Conservation (phyloP, 2,329 filamentous ascomycete genomes). For the Stagonosporopsis vannaccii region DNA sequence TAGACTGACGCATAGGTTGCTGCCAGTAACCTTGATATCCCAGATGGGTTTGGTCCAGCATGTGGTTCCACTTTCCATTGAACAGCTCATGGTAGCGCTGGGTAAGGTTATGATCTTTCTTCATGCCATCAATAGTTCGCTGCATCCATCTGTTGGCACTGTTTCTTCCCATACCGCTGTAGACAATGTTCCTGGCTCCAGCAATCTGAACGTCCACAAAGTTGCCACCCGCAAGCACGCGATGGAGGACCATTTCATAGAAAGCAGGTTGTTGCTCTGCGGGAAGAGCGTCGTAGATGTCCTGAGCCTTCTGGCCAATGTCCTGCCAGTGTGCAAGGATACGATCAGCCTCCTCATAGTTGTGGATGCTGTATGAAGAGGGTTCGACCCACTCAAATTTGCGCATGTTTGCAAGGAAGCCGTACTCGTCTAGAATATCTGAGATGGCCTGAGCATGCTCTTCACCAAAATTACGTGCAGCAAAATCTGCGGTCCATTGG, state of each 20-base stretch:
- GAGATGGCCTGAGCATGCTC: constrained; percentile 59
- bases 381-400: constrained; percentile 70
- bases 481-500: constrained; percentile 65
- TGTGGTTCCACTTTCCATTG: constrained; percentile 51
- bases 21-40: constrained; percentile 60
- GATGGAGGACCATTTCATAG: constrained; percentile 69
- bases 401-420: constrained; percentile 63
- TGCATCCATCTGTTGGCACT: constrained; percentile 50
- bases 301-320: constrained; percentile 62
- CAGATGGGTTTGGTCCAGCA: constrained; percentile 53
- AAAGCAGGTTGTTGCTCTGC: constrained; percentile 63
- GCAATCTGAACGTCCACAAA: constrained; percentile 59
- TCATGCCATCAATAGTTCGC: constrained; percentile 47
- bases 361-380: constrained; percentile 65
- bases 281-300: constrained; percentile 63
- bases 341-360: constrained; percentile 69
- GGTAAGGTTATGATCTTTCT: constrained; percentile 47
- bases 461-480: constrained; percentile 64
- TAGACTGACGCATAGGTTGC: constrained; percentile 74
- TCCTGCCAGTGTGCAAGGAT: constrained; percentile 64
- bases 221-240: constrained; percentile 64
- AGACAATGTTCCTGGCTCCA: constrained; percentile 48
- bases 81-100: constrained; percentile 45
- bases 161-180: constrained; percentile 47
- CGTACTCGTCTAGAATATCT: constrained; percentile 63